These are phyloP conservation scores for Elongisporangium prolatum DNA, from an alignment of 352 stramenopile species.

Conservation along the genomic window DNA sequence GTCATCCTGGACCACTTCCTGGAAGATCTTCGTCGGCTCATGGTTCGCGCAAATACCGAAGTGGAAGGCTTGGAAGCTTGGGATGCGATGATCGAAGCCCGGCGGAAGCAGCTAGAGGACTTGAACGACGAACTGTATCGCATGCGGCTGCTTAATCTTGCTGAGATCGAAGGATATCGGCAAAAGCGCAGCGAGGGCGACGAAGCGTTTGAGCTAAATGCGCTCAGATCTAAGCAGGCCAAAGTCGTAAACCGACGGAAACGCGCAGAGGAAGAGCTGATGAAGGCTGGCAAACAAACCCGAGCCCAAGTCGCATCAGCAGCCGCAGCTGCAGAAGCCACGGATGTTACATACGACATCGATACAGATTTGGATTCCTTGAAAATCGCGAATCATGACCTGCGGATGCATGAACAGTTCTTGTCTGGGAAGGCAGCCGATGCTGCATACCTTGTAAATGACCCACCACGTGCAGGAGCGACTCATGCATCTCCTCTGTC, in stretches of 20 bases:
- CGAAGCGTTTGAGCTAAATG: constrained; percentile 52
- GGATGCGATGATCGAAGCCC: constrained; percentile 57
- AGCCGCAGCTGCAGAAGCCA: constrained; percentile 4
- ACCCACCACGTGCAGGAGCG: constrained; percentile 3
- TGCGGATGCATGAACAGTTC: constrained; percentile 64
- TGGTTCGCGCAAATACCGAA: constrained; percentile 42
- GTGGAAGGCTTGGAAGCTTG: constrained; percentile 59
- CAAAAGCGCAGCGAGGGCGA: constrained; percentile 63
- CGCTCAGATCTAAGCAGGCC: constrained; percentile 49
- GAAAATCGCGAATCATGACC: constrained; percentile 71
- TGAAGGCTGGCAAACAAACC: constrained; percentile 31
- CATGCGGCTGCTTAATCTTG: constrained; percentile 54
- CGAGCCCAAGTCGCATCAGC: constrained; percentile 18
- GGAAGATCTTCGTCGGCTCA: constrained; percentile 49
- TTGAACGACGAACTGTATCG: constrained; percentile 51
- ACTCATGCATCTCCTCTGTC: not conserved
- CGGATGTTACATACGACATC: constrained; percentile 25
- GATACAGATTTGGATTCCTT: constrained; percentile 43
- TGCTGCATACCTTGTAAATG: constrained; percentile 51
- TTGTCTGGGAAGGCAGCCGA: constrained; percentile 56
- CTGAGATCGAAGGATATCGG: constrained; percentile 54
- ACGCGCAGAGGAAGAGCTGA: constrained; percentile 28
- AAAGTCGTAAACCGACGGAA: constrained; percentile 42
- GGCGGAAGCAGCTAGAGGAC: constrained; percentile 49
- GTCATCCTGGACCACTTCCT: constrained; percentile 50